A percentile compares a stretch with the other conserved stretches of the same genome.
Evolutionary conservation across 345 rosid genomes (phyloP).

Genomic region (Carallia brachiata): DNA sequence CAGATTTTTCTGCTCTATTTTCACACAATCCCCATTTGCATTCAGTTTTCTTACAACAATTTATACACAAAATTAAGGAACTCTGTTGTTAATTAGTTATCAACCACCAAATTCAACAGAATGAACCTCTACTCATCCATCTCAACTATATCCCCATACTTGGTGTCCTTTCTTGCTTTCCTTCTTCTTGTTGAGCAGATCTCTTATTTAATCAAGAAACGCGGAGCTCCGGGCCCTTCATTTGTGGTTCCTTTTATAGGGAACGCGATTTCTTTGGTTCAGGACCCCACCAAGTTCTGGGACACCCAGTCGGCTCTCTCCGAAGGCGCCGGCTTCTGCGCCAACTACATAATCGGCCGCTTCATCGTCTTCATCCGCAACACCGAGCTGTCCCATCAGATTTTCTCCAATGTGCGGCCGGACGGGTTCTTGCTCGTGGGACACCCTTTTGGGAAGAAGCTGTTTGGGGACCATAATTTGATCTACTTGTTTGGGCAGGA

Average conservation of each 20-base stretch:
- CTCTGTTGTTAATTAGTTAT: too few species aligned
- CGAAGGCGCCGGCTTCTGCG: conserved; percentile 46
- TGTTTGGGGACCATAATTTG: conserved; percentile 82
- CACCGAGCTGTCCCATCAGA: conserved; percentile 62
- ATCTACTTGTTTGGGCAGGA: conserved; percentile 84
- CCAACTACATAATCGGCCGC: conserved; percentile 62
- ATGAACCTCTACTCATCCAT: neutral
- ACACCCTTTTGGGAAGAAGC: conserved; percentile 81
- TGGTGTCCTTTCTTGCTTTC: conserved; percentile 32
- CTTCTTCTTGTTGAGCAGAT: conserved; percentile 51
- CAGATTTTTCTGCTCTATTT: too few species aligned
- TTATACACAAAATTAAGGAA: too few species aligned
- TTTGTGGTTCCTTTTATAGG: conserved; percentile 67
- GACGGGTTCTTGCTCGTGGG: conserved; percentile 79
- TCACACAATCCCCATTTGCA: too few species aligned
- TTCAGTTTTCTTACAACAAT: too few species aligned
- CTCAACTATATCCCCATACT: conserved; percentile 23
- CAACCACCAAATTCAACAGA: too few species aligned
- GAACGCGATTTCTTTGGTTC: conserved; percentile 48
- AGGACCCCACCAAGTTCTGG: conserved; percentile 76
- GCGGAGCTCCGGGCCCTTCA: conserved; percentile 57
- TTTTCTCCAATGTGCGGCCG: conserved; percentile 74
- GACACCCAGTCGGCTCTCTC: conserved; percentile 44
- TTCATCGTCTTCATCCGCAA: conserved; percentile 63
- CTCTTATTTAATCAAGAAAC: conserved; percentile 53